phyloP scores from a whole-genome alignment of 78 protist genomes.

The Tieghemostelium lacteum region DNA sequence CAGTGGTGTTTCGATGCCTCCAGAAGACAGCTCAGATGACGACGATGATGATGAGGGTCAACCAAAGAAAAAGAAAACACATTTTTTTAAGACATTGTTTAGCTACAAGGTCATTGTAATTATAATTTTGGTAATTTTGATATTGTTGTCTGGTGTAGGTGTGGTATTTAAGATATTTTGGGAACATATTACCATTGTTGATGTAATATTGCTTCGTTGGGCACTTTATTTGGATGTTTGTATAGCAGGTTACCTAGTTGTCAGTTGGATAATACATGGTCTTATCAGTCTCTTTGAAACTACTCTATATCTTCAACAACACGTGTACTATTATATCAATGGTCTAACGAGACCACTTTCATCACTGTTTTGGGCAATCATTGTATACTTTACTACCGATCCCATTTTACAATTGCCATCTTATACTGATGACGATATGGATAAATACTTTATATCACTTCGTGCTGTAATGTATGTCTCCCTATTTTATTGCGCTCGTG shows the following conservation, averaged over 20 bases:
- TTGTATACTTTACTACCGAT: slow-evolving; percentile 27
- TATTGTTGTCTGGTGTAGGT: slow-evolving; percentile 24
- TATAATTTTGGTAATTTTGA: not conserved
- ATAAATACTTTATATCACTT: slow-evolving; percentile 26
- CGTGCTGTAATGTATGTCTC: slow-evolving; percentile 53
- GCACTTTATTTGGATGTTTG: slow-evolving; percentile 33
- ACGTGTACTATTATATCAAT: slow-evolving; percentile 55
- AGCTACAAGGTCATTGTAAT: slow-evolving; percentile 2
- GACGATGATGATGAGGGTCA: slow-evolving; percentile 10
- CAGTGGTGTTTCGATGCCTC: too few species aligned
- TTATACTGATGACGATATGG: not conserved
- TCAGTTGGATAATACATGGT: slow-evolving; percentile 27
- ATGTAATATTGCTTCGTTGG: slow-evolving; percentile 29
- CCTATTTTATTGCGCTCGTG: slow-evolving; percentile 57
- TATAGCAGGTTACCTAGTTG: slow-evolving; percentile 1
- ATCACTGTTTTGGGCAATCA: slow-evolving; percentile 30
- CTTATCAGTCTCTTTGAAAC: slow-evolving; percentile 26
- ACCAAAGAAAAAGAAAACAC: slow-evolving; percentile 37
- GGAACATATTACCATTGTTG: slow-evolving; percentile 11
- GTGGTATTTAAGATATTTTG: slow-evolving; percentile 54
- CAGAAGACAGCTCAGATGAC: slow-evolving; percentile 13
- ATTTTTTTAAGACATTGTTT: not conserved
- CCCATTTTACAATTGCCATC: slow-evolving; percentile 45
- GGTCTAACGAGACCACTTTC: slow-evolving; percentile 37
- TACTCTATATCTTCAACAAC: slow-evolving; percentile 65